Evolutionary conservation across 129 eudicot species (phyloP).

Genomic region (Glebionis coronaria): DNA sequence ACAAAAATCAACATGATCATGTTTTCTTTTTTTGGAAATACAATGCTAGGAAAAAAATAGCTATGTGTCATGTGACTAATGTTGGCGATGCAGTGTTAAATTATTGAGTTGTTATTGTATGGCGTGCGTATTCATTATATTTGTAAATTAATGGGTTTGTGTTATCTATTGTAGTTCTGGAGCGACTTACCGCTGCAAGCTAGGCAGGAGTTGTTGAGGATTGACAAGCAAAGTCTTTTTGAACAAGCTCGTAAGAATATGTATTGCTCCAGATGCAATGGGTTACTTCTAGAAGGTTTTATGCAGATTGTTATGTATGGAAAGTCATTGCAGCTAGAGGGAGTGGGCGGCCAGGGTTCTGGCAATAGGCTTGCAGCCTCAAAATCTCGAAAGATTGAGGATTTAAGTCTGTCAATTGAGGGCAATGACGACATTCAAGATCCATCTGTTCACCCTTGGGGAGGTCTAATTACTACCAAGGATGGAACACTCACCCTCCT

Average conservation of each 20-base stretch:
- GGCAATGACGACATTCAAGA: conserved; percentile 63
- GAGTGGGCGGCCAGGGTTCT: conserved; percentile 37
- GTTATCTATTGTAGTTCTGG: conserved; percentile 73
- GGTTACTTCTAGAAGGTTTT: conserved; percentile 91
- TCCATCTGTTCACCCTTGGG: conserved; percentile 92
- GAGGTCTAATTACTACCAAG: conserved; percentile 69
- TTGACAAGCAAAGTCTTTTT: conserved; percentile 84
- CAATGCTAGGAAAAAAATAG: conserved; percentile 8
- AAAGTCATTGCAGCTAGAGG: conserved; percentile 74
- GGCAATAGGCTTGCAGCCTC: conserved; percentile 29
- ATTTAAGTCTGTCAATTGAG: conserved; percentile 28
- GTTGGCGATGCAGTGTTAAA: conserved; percentile 5
- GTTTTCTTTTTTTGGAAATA: background rate
- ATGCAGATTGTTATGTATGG: conserved; percentile 82
- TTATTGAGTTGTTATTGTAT: background rate
- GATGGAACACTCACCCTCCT: conserved; percentile 87
- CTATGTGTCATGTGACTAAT: conserved; percentile 2
- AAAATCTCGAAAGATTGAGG: conserved; percentile 37
- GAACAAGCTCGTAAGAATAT: conserved; percentile 96
- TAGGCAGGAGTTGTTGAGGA: conserved; percentile 72
- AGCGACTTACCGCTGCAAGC: conserved; percentile 77
- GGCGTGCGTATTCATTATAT: background rate
- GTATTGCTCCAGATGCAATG: conserved; percentile 98
- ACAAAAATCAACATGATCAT: background rate
- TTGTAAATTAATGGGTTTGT: background rate